Percentiles rank a stretch among this genome's conserved stretches.
Evolutionary conservation across 345 rosid genomes (phyloP).

Genomic region (Jatropha curcas): DNA sequence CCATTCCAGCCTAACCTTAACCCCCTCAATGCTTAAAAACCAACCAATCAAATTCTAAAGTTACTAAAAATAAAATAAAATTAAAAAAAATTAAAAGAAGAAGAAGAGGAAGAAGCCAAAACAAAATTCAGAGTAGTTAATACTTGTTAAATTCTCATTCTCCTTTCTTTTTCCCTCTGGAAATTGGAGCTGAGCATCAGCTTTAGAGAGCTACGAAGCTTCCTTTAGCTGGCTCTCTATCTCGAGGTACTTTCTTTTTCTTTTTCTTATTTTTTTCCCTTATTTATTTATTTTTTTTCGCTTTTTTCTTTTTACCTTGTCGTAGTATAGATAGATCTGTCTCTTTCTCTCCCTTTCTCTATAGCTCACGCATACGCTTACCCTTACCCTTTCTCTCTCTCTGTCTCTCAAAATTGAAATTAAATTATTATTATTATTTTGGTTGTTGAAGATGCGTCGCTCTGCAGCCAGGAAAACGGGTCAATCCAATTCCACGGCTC

Average conservation of each 20-base stretch:
- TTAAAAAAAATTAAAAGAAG: too few relatives aligned
- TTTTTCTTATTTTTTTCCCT: neutral
- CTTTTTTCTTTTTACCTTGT: neutral
- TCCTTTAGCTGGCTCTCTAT: neutral
- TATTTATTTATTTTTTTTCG: too few relatives aligned
- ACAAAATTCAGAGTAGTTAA: too few relatives aligned
- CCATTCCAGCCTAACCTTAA: neutral
- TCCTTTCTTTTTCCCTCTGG: neutral
- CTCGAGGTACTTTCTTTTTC: neutral
- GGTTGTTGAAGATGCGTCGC: constrained; percentile 76
- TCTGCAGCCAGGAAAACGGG: constrained; percentile 71
- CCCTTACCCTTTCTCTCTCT: constrained; percentile 19
- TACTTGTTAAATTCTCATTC: neutral
- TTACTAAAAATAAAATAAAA: too few relatives aligned
- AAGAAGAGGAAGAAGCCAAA: neutral
- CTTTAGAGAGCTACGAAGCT: neutral
- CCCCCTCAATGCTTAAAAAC: neutral
- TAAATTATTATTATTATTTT: neutral
- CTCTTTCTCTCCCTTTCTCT: neutral
- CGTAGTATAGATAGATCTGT: neutral
- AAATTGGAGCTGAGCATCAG: neutral
- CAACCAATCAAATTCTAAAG: neutral
- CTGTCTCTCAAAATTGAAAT: constrained; percentile 15
- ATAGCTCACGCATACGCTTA: neutral
- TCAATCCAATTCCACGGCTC: constrained; percentile 66